Base-by-base conservation (phyloP, 148 eudicot genomes). In the Rhododendron williamsianum region DNA sequence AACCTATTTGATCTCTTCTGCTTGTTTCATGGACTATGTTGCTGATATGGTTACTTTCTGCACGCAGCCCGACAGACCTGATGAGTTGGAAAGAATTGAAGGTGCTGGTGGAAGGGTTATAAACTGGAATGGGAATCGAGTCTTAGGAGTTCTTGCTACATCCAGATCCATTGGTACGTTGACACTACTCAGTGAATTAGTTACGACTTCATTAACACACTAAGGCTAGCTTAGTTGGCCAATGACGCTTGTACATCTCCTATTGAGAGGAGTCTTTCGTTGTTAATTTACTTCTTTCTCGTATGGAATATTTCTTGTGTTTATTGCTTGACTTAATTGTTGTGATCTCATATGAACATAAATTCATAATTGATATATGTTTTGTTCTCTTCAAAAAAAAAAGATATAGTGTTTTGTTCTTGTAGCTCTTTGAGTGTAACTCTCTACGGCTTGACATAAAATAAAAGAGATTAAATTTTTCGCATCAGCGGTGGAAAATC, bases 101-200 rank as follows among this genome's bases (percentile, higher is more conserved):
- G 92, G 56, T 9, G 92, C 90, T 13, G 98, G 96, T 25, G 96
- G 98, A 65, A 88, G 88, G 41, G 98, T 94, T 15, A 90, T 94
- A 81, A 90, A 93, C 60, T 94, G 96, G 98, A 87, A 94, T 25
- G 96, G 93, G 1, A 84, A 84, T 69, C 88, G 98, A 2, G 96
- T 94, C 6, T 80, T 91, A 0, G 94, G 98, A 48, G 93, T 94
- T 87, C 95, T 94, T n/a, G 96, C 94, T 8, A 94, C 93, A 56
- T 94, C 96, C 6, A 86, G 95, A 90, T 92, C 98, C 38, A 89
- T 94, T 86, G 98, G 98, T 94, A 93, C n/a, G 87, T 82, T 21
- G 11, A 71, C 2, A 43, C 9, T 25, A 25, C 13, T 25, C n/a
- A 6, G 4, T 67, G 35, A 67, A 25, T 9, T 67, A n/a, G 33